Conservation (phyloP, 331 rosid genomes). For the Spiraea crenata region DNA sequence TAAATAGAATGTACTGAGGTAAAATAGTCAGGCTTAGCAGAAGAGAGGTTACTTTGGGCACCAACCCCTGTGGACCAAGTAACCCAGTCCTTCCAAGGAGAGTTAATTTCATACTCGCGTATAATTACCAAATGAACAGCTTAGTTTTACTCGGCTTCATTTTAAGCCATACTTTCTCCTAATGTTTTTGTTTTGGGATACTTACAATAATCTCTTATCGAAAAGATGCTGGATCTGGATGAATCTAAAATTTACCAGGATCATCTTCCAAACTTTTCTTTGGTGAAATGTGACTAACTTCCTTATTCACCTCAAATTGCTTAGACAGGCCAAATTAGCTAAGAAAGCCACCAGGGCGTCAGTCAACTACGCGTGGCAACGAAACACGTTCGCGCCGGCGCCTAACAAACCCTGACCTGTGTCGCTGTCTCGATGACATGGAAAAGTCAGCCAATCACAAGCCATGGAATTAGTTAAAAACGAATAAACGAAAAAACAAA, state of each 20-base stretch:
- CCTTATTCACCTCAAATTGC: neutral
- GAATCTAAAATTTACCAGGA: too few relatives aligned
- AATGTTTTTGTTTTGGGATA: too few relatives aligned
- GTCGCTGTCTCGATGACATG: constrained; percentile 15
- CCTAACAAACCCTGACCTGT: neutral
- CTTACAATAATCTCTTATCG: too few relatives aligned
- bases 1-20: too few relatives aligned
- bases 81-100: neutral
- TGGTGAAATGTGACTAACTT: too few relatives aligned
- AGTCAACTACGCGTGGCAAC: constrained; percentile 11
- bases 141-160: neutral
- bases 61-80: too few relatives aligned
- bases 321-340: neutral
- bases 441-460: constrained; percentile 4
- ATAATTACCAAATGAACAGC: neutral
- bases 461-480: neutral
- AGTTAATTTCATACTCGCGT: neutral
- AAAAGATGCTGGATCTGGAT: too few relatives aligned
- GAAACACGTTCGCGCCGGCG: constrained; percentile 7
- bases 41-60: neutral
- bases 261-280: too few relatives aligned
- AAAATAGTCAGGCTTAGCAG: too few relatives aligned
- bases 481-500: too few relatives aligned
- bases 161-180: neutral
- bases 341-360: neutral